Evolutionary conservation across 2,329 filamentous ascomycete species (phyloP).

Genomic region (Chaetomium sp.): DNA sequence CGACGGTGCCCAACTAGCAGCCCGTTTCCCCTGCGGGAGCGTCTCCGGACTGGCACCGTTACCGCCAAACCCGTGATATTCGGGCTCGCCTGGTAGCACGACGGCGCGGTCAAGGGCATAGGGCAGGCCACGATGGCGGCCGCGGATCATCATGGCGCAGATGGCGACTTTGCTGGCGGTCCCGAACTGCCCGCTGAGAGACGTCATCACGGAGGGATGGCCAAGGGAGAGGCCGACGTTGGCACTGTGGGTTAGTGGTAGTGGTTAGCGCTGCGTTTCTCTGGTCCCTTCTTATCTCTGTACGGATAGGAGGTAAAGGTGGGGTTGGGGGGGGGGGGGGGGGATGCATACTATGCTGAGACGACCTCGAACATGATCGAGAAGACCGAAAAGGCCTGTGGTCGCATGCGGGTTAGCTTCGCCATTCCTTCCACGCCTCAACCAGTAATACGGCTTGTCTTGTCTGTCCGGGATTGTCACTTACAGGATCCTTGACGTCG

Average conservation of each 20-base stretch:
- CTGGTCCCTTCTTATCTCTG: no score
- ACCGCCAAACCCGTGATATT: background rate
- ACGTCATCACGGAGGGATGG: constrained; percentile 72
- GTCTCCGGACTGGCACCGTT: background rate
- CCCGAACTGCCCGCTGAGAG: constrained; percentile 78
- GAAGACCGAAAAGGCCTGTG: constrained; percentile 50
- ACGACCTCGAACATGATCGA: constrained; percentile 79
- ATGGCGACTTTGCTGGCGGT: constrained; percentile 70
- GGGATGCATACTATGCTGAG: constrained; percentile 64
- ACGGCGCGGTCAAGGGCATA: constrained; percentile 65
- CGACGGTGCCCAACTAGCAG: background rate
- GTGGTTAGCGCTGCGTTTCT: background rate
- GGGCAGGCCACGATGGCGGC: constrained; percentile 66
- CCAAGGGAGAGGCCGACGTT: constrained; percentile 90
- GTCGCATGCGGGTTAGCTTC: background rate
- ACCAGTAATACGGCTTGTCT: background rate
- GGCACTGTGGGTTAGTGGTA: constrained; percentile 48
- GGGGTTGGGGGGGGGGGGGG: background rate
- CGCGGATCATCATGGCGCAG: constrained; percentile 68
- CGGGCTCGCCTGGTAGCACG: constrained; percentile 55
- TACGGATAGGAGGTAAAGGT: background rate
- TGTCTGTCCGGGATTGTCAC: background rate
- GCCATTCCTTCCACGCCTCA: background rate
- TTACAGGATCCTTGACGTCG: constrained; percentile 13
- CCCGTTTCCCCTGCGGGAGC: background rate